Percentiles rank a stretch among this genome's conserved stretches.
These are phyloP conservation scores for Simmondsia chinensis DNA, from an alignment of 148 eudicot genomes.

Conservation along the genomic window DNA sequence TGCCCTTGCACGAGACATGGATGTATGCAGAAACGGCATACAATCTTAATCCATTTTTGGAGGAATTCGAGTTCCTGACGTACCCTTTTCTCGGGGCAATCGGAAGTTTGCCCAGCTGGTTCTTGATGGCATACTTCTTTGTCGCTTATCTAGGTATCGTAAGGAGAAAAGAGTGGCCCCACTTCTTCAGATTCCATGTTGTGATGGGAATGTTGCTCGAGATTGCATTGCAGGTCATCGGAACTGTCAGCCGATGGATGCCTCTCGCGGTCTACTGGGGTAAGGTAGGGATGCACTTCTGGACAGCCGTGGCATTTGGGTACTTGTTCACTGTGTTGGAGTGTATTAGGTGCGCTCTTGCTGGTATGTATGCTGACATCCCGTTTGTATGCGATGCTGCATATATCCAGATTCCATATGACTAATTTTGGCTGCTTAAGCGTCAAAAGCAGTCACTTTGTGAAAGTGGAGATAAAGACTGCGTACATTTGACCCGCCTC, in stretches of 20 bases:
- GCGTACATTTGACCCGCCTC: too few relatives aligned
- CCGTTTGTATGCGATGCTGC: conserved; percentile 83
- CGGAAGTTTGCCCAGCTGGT: conserved; percentile 66
- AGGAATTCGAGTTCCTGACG: conserved; percentile 51
- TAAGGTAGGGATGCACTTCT: too few relatives aligned
- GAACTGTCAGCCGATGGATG: conserved; percentile 61
- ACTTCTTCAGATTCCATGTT: conserved; percentile 87
- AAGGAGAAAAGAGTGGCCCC: conserved; percentile 88
- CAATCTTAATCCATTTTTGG: conserved; percentile 68
- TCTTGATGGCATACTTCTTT: conserved; percentile 59
- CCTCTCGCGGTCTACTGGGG: conserved; percentile 53
- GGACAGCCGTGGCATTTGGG: conserved; percentile 58
- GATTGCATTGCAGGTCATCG: conserved; percentile 64
- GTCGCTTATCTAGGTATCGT: conserved; percentile 68
- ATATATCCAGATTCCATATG: conserved; percentile 57
- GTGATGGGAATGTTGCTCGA: conserved; percentile 77
- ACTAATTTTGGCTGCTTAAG: too few relatives aligned
- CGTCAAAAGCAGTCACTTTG: too few relatives aligned
- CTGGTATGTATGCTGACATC: conserved; percentile 82
- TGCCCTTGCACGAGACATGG: conserved; percentile 86
- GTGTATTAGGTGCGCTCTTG: conserved; percentile 56
- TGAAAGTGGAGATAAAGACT: too few relatives aligned
- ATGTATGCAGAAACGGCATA: conserved; percentile 78
- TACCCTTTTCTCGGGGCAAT: conserved; percentile 55
- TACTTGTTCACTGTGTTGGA: conserved; percentile 57